Conservation (phyloP, 176 grass and related monocot genomes). For the Phoenix roebelenii region DNA sequence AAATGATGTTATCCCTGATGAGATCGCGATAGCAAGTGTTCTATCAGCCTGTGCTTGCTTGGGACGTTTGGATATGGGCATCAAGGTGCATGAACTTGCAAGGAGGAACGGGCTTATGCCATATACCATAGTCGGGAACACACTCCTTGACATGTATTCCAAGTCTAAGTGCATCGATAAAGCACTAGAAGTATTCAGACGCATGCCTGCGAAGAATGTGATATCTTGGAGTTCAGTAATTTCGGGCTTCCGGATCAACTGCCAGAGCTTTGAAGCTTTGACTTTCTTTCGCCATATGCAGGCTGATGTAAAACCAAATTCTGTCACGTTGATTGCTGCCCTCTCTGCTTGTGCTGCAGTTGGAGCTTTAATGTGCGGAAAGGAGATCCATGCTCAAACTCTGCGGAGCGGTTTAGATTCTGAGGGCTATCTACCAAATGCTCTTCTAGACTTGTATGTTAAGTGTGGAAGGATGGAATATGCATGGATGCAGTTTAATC, state of each 20-base stretch:
- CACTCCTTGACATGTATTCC: slow-evolving; percentile 78
- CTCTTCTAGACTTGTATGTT: slow-evolving; percentile 75
- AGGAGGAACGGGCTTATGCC: slow-evolving; percentile 36
- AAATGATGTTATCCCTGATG: slow-evolving; percentile 55
- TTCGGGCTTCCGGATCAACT: slow-evolving; percentile 66
- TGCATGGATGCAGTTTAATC: slow-evolving; percentile 68
- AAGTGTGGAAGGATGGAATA: slow-evolving; percentile 77
- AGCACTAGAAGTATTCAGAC: slow-evolving; percentile 69
- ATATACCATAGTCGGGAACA: slow-evolving; percentile 42
- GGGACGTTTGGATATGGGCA: slow-evolving; percentile 51
- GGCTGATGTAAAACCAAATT: slow-evolving; percentile 65
- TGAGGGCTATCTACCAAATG: slow-evolving; percentile 63
- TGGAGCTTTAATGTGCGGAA: slow-evolving; percentile 59
- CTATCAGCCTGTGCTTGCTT: slow-evolving; percentile 69
- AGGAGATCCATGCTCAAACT: slow-evolving; percentile 80
- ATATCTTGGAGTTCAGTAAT: slow-evolving; percentile 82
- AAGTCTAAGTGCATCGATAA: slow-evolving; percentile 73
- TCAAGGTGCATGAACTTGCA: slow-evolving; percentile 70
- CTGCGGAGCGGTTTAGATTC: slow-evolving; percentile 49
- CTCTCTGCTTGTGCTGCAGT: slow-evolving; percentile 69
- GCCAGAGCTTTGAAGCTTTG: slow-evolving; percentile 70
- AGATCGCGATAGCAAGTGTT: slow-evolving; percentile 54
- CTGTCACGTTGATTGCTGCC: slow-evolving; percentile 57
- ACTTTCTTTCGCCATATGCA: slow-evolving; percentile 78
- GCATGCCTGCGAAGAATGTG: slow-evolving; percentile 76